A percentile compares a stretch with the other conserved stretches of the same genome.
These are phyloP conservation scores for Setomelanomma holmii DNA, from an alignment of 2,329 filamentous ascomycete species.

Conservation along the genomic window DNA sequence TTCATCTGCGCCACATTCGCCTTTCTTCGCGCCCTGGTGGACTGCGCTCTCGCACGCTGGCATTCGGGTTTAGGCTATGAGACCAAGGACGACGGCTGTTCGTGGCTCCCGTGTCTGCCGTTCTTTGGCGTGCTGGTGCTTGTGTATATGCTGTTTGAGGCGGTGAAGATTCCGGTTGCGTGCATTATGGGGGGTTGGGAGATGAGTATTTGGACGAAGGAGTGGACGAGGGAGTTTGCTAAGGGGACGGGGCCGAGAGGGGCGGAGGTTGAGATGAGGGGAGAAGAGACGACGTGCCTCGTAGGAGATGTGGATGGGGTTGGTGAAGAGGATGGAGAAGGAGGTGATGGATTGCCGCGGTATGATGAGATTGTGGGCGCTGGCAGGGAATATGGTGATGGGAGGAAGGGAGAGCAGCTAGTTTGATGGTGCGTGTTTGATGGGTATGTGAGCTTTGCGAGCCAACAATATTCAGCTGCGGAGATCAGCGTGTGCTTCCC, in stretches of 20 bases:
- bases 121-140: slow-evolving; percentile 5
- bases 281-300: slow-evolving; percentile 16
- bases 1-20: slow-evolving; percentile 15
- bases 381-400: background rate
- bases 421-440: too few relatives aligned
- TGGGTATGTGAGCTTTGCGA: too few relatives aligned
- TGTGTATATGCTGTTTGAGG: background rate
- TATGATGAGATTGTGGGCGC: slow-evolving; percentile 7
- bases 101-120: slow-evolving; percentile 18
- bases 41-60: slow-evolving; percentile 21
- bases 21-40: slow-evolving; percentile 15
- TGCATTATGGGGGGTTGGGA: slow-evolving; percentile 14
- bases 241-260: background rate
- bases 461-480: too few relatives aligned
- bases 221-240: background rate
- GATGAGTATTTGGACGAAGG: background rate
- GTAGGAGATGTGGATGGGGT: slow-evolving; percentile 14
- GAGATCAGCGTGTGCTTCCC: too few relatives aligned
- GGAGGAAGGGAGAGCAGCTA: background rate
- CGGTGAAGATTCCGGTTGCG: slow-evolving; percentile 6
- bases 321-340: slow-evolving; percentile 8
- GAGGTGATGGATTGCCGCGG: slow-evolving; percentile 1
- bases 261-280: slow-evolving; percentile 18
- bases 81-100: background rate
- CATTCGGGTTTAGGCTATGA: slow-evolving; percentile 8